Evolutionary conservation across 257 asterid genomes (phyloP).

Genomic region (Lavandula angustifolia): DNA sequence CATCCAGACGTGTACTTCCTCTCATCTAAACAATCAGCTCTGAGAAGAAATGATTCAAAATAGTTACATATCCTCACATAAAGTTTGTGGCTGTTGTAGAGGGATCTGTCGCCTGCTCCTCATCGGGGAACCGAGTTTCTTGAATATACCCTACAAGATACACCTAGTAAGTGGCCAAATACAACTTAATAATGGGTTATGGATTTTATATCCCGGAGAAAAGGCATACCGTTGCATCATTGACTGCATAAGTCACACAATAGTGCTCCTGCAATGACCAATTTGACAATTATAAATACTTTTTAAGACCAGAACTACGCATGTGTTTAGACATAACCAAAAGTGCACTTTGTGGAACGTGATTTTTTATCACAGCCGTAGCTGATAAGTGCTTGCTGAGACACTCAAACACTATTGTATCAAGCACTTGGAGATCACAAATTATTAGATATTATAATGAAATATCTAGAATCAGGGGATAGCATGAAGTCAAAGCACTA

Average conservation of each 20-base stretch:
- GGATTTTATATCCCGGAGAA: background rate
- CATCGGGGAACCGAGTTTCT: slow-evolving; percentile 66
- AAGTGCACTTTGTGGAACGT: slow-evolving; percentile 11
- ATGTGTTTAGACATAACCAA: background rate
- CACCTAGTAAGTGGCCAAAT: slow-evolving; percentile 12
- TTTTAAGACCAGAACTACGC: background rate
- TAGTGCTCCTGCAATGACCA: slow-evolving; percentile 80
- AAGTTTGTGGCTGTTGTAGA: slow-evolving; percentile 38
- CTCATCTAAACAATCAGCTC: slow-evolving; percentile 12
- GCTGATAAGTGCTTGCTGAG: slow-evolving; percentile 15
- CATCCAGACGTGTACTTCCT: slow-evolving; percentile 4
- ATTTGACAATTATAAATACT: slow-evolving; percentile 20
- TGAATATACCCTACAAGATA: slow-evolving; percentile 61
- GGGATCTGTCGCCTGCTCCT: slow-evolving; percentile 39
- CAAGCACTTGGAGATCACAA: slow-evolving; percentile 22
- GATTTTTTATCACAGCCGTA: background rate
- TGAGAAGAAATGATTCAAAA: slow-evolving; percentile 15
- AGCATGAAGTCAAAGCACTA: slow-evolving; percentile 11
- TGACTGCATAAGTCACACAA: slow-evolving; percentile 81
- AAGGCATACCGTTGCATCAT: slow-evolving; percentile 68
- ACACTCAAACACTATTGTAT: slow-evolving; percentile 15
- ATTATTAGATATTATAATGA: background rate
- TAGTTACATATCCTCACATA: slow-evolving; percentile 22
- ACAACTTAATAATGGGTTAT: background rate
- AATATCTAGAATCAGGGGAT: slow-evolving; percentile 4